Base-by-base conservation (phyloP, 306 rosid genomes). In the Purshia tridentata region DNA sequence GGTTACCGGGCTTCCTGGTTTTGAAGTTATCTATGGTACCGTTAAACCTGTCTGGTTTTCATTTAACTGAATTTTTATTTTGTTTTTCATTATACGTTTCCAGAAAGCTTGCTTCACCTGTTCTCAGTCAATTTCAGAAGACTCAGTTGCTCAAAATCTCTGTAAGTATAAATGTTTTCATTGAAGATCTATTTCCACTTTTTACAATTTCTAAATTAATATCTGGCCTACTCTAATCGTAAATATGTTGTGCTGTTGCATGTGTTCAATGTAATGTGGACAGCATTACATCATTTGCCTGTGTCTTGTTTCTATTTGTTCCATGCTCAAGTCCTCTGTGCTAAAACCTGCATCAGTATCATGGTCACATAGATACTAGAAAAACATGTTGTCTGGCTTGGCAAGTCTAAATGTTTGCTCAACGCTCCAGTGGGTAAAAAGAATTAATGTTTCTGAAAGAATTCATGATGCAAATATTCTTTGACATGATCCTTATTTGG, bases 101-200 rank as follows among this genome's bases (percentile, higher is more conserved):
- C 98, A 95, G 99, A 95, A 90, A 88, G 84, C 86, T 67, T 95
- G 99, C 85, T 90, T 67, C 81, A 74, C 88, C 22, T 95, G 99
- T 85, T 90, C 96, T 80, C 96, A 85, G 66, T 82, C 97, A 40
- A 71, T 85, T 63, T 76, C 93, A 11, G 99, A 90, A 81, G 97
- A 88, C 51, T 92, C 88, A 49, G 74, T 92, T 72, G 87, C 96
- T 75, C 99, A 89, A 74, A 95, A 95, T 82, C 88, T 95, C 70
- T 84, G 99, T 95, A 80, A 90, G 99, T 74, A 56, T 42, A 79
- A 66, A n/a, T 40, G 23, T 72, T 62, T 2, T 48, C 48, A 40
- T 23, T 16, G 18, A 68, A 56, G 46, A 45, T 67, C 51, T 65
- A 51, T 72, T 69, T 75, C 58, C 67, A 52, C 16, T 40, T 79